phyloP scores from a whole-genome alignment of 352 stramenopile genomes.

The Phytophthora podocarpi region DNA sequence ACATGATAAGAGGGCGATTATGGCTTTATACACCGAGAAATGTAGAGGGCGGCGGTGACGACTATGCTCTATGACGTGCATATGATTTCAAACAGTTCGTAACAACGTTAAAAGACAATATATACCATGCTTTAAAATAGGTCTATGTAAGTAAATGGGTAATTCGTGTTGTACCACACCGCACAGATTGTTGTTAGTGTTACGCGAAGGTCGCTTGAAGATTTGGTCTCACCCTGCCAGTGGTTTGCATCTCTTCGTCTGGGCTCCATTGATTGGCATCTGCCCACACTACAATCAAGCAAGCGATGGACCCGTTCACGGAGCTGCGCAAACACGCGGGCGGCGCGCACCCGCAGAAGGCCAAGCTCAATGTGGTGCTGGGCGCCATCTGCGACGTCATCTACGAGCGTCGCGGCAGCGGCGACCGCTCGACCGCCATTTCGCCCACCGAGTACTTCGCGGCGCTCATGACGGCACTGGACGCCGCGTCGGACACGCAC shows the following conservation, averaged over 20 bases:
- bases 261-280: constrained; percentile 43
- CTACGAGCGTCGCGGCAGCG: constrained; percentile 61
- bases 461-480: constrained; percentile 86
- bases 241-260: constrained; percentile 39
- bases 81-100: too few species aligned
- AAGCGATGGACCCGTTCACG: constrained; percentile 73
- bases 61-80: too few species aligned
- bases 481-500: constrained; percentile 72
- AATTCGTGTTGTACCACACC: too few species aligned
- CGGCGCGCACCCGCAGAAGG: constrained; percentile 79
- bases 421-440: constrained; percentile 37
- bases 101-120: too few species aligned
- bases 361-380: constrained; percentile 84
- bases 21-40: too few species aligned
- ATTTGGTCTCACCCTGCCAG: constrained; percentile 16
- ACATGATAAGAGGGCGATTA: constrained; percentile 23
- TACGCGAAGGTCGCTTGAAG: background rate
- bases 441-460: constrained; percentile 90
- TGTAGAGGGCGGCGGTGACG: too few species aligned
- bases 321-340: constrained; percentile 84
- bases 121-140: too few species aligned
- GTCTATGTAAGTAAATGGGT: too few species aligned
- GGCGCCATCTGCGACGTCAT: constrained; percentile 86
- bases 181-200: background rate
- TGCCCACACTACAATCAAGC: background rate